These are phyloP conservation scores for Tylopilus rubrobrunneus DNA, from an alignment of 768 basidiomycete species.

Conservation along the genomic window DNA sequence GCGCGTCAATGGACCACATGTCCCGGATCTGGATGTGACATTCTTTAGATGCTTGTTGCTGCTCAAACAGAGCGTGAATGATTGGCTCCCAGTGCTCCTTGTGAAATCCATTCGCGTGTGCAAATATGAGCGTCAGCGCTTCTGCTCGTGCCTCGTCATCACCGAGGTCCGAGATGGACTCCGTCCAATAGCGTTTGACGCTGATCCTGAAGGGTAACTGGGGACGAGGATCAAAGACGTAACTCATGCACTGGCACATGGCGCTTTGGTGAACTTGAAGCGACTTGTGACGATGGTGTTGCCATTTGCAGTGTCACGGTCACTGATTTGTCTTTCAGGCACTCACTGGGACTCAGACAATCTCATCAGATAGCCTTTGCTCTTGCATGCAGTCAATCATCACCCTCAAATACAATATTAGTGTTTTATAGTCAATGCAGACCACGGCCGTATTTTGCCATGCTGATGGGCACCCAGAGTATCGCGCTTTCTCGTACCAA, in stretches of 20 bases:
- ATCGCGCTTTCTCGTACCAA: no score
- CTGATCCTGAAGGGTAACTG: background rate
- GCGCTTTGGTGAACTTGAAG: no score
- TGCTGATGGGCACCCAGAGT: no score
- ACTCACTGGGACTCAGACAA: no score
- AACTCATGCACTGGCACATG: background rate
- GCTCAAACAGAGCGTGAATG: background rate
- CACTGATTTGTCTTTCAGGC: no score
- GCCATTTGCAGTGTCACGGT: no score
- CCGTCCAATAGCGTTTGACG: background rate
- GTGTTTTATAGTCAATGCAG: no score
- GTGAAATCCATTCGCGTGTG: conserved; percentile 1
- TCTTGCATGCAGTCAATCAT: no score
- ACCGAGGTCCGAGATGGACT: background rate
- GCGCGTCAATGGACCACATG: background rate
- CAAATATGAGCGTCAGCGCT: conserved; percentile 3
- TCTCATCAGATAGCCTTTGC: no score
- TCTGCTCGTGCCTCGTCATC: background rate
- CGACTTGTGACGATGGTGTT: no score
- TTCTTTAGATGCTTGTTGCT: background rate
- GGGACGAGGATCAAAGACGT: background rate
- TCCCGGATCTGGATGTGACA: background rate
- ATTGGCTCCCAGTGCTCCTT: conserved; percentile 12
- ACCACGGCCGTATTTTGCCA: no score
- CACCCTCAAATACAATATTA: no score